Conservation (phyloP, 495 filamentous ascomycete species). For the Xylaria curta region DNA sequence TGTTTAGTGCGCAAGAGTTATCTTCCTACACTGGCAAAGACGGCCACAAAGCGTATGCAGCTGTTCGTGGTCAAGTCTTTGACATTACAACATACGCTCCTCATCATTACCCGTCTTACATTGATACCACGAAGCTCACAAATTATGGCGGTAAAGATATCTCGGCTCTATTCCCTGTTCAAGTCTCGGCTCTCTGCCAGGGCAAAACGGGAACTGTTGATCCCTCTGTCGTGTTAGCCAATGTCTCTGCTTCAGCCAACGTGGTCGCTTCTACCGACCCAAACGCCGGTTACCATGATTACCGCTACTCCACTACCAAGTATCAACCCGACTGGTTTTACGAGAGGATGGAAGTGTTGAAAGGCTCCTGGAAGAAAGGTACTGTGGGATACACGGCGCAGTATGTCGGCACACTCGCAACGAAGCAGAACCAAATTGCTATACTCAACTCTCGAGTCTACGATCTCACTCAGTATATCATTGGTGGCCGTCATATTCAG, state of each 20-base stretch:
- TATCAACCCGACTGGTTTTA: slow-evolving; percentile 88
- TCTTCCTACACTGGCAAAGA: slow-evolving; percentile 74
- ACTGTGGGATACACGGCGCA: slow-evolving; percentile 82
- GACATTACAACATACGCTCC: slow-evolving; percentile 77
- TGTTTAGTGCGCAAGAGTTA: slow-evolving; percentile 83
- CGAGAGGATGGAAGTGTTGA: slow-evolving; percentile 80
- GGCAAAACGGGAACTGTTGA: slow-evolving; percentile 69
- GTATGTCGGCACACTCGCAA: slow-evolving; percentile 74
- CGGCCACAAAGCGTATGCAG: slow-evolving; percentile 66
- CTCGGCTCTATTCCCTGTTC: slow-evolving; percentile 87
- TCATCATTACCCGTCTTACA: slow-evolving; percentile 75
- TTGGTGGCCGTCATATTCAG: slow-evolving; percentile 72
- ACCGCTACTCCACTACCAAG: slow-evolving; percentile 82
- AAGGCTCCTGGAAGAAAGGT: slow-evolving; percentile 82
- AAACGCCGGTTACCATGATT: slow-evolving; percentile 89
- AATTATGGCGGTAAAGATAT: slow-evolving; percentile 88
- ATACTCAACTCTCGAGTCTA: slow-evolving; percentile 85
- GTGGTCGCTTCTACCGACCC: slow-evolving; percentile 70
- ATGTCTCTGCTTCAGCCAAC: slow-evolving; percentile 69
- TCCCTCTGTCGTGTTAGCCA: slow-evolving; percentile 77
- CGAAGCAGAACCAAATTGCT: slow-evolving; percentile 70
- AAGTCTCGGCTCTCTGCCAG: slow-evolving; percentile 90
- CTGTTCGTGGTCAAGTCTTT: slow-evolving; percentile 89
- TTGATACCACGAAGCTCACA: slow-evolving; percentile 68
- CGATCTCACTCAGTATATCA: slow-evolving; percentile 85